These are phyloP conservation scores for Tylopilus sp. DNA, from an alignment of 768 basidiomycete species.

Conservation along the genomic window DNA sequence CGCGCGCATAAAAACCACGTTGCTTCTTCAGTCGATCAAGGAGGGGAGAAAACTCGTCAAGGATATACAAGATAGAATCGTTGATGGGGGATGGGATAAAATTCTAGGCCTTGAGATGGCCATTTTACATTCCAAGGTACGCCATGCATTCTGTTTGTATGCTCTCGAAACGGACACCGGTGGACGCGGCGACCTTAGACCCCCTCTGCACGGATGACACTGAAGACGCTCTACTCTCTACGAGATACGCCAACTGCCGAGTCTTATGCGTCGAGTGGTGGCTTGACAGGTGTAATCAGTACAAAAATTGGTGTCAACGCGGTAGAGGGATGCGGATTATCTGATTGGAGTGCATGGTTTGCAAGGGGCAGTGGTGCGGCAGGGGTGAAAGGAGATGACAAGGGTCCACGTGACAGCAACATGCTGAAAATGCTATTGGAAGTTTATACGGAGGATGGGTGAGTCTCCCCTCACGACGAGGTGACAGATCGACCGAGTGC, in stretches of 20 bases:
- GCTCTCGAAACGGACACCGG: not conserved
- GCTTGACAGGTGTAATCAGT: constrained; percentile 61
- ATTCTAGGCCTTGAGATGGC: constrained; percentile 71
- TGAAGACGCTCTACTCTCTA: constrained; percentile 63
- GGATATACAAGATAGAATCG: constrained; percentile 21
- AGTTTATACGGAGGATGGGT: constrained; percentile 82
- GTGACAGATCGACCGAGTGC: not conserved
- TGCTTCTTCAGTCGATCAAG: constrained; percentile 60
- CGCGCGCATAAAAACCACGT: constrained; percentile 65
- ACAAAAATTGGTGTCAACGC: constrained; percentile 45
- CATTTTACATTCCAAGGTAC: constrained; percentile 75
- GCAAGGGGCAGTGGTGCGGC: constrained; percentile 47
- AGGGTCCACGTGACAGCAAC: constrained; percentile 46
- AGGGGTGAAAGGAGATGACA: constrained; percentile 38
- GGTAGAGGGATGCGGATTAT: constrained; percentile 52
- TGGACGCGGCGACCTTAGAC: not conserved
- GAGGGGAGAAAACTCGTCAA: constrained; percentile 15
- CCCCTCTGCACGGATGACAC: constrained; percentile 38
- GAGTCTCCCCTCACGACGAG: constrained; percentile 26
- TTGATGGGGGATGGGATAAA: constrained; percentile 35
- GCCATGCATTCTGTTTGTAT: not conserved
- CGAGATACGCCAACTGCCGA: constrained; percentile 78
- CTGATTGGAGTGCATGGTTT: constrained; percentile 31
- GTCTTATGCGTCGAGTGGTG: constrained; percentile 79
- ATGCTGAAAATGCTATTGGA: constrained; percentile 70